Percentiles rank a stretch among this genome's conserved stretches.
Evolutionary conservation across 139 green algal genomes (phyloP).

Genomic region (Ostreobium quekettii): DNA sequence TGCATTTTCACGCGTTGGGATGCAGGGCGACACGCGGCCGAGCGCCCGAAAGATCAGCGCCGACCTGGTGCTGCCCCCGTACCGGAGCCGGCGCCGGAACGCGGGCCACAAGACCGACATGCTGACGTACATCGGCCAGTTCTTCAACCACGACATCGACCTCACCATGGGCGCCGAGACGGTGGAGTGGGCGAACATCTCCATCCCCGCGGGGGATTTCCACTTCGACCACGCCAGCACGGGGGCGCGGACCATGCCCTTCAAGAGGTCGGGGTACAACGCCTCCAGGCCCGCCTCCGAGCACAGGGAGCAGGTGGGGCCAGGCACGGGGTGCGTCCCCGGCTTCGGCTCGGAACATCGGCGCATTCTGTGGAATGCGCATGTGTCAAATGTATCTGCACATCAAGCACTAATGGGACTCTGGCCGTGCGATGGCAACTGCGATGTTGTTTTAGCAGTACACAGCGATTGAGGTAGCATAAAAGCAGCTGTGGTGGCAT

Average conservation of each 20-base stretch:
- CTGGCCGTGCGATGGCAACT: no score
- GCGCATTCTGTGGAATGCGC: no score
- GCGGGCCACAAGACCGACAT: slow-evolving; percentile 12
- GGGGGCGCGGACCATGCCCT: background rate
- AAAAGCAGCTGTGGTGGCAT: no score
- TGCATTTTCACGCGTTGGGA: background rate
- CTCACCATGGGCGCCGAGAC: slow-evolving; percentile 12
- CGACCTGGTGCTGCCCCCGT: slow-evolving; percentile 3
- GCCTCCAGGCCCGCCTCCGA: background rate
- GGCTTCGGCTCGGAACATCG: no score
- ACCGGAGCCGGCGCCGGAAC: slow-evolving; percentile 1
- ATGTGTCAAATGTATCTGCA: no score
- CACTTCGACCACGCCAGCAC: slow-evolving; percentile 10
- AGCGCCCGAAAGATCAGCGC: slow-evolving; percentile 9
- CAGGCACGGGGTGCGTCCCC: no score
- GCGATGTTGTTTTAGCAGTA: no score
- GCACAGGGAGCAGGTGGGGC: background rate
- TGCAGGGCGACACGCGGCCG: background rate
- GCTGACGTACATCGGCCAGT: slow-evolving; percentile 21
- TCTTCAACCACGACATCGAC: slow-evolving; percentile 30
- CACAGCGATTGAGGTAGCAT: no score
- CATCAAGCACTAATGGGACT: no score
- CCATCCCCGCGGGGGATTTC: slow-evolving; percentile 5
- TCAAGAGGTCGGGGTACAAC: slow-evolving; percentile 7
- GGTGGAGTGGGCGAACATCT: no score